phyloP scores from a whole-genome alignment of 169 alveolate species.

The Eimeria maxima region DNA sequence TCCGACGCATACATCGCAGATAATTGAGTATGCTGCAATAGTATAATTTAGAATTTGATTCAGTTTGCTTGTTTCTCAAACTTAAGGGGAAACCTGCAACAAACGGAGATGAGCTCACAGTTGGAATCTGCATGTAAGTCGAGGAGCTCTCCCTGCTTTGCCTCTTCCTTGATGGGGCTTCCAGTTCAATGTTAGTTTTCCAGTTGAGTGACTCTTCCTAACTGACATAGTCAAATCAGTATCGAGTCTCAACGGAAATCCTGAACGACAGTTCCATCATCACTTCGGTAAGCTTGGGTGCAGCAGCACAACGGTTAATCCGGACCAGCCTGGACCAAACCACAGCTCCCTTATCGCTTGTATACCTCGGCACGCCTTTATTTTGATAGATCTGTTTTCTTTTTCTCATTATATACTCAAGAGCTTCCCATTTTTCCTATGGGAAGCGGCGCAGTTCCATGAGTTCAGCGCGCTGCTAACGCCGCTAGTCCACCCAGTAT shows the following conservation, averaged over 20 bases:
- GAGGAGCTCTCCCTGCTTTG: conserved; percentile 57
- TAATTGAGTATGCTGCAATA: background rate
- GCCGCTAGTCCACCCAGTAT: background rate
- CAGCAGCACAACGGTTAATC: background rate
- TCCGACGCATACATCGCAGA: background rate
- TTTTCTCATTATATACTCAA: background rate
- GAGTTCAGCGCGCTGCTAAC: conserved; percentile 11
- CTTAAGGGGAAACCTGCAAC: background rate
- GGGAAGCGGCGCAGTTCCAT: background rate
- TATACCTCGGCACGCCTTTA: background rate
- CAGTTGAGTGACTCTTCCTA: background rate
- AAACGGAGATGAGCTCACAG: background rate
- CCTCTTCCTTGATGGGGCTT: background rate
- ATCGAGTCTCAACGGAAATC: background rate
- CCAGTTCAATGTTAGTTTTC: background rate
- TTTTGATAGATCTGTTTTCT: background rate
- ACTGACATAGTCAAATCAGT: background rate
- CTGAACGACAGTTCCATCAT: background rate
- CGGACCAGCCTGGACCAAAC: background rate
- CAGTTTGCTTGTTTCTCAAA: background rate
- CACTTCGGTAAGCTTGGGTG: background rate
- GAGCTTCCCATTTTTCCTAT: background rate
- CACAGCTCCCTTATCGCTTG: background rate
- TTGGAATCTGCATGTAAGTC: background rate
- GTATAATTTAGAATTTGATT: background rate